Conservation (phyloP, 202 grass and related monocot species). For the Carex sylvatica region DNA sequence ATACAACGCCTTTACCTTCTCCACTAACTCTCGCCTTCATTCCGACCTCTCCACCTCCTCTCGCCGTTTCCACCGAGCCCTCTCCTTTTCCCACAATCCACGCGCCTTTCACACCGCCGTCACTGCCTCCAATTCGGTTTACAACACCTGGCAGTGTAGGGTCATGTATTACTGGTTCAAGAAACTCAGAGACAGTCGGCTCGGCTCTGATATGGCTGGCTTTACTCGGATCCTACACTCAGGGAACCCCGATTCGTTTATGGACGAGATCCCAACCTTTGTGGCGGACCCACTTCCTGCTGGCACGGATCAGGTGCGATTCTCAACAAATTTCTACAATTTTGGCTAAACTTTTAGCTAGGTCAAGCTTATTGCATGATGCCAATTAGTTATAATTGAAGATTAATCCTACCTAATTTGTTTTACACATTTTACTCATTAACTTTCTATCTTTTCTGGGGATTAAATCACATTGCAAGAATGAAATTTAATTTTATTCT, state of each 20-base stretch:
- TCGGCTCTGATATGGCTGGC: conserved; percentile 66
- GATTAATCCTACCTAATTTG: neutral
- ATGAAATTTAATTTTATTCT: neutral
- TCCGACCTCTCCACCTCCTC: conserved; percentile 15
- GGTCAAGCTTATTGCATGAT: neutral
- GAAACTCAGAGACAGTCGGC: conserved; percentile 32
- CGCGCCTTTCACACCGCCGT: conserved; percentile 84
- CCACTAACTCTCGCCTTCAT: conserved; percentile 31
- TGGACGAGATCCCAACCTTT: conserved; percentile 90
- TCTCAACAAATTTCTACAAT: neutral
- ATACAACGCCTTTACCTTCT: conserved; percentile 59
- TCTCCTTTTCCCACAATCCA: neutral
- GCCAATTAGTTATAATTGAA: neutral
- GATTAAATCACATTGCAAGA: no score
- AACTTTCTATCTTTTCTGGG: no score
- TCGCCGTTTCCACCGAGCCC: conserved; percentile 23
- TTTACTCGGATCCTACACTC: conserved; percentile 96
- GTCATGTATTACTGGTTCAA: conserved; percentile 99
- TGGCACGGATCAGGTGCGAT: conserved; percentile 63
- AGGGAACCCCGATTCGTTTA: conserved; percentile 53
- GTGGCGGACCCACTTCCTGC: conserved; percentile 70
- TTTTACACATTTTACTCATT: neutral
- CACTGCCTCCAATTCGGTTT: conserved; percentile 58
- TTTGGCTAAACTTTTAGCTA: conserved; percentile 5
- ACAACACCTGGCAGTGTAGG: conserved; percentile 90